Evolutionary conservation across 805 yeast species (phyloP).

Genomic region (Ascoidea asiatica): DNA sequence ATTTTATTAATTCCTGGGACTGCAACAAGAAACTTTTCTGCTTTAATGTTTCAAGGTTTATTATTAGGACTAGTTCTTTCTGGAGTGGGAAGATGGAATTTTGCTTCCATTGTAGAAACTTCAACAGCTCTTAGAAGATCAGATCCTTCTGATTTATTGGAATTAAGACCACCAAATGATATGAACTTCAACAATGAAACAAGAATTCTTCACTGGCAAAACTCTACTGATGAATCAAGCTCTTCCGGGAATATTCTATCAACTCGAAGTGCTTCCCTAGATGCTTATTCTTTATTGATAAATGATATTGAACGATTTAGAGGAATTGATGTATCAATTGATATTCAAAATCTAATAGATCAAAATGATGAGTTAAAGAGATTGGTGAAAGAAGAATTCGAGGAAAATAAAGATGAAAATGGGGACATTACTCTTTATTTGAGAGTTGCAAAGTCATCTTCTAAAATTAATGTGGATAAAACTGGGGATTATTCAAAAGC

Average conservation of each 20-base stretch:
- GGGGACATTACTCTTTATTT: slow-evolving; percentile 31
- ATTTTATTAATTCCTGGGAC: slow-evolving; percentile 75
- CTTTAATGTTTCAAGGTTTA: slow-evolving; percentile 72
- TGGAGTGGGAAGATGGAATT: slow-evolving; percentile 89
- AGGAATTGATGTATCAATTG: slow-evolving; percentile 35
- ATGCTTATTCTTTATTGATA: slow-evolving; percentile 51
- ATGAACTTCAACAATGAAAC: slow-evolving; percentile 15
- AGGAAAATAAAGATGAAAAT: slow-evolving; percentile 15
- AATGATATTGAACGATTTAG: slow-evolving; percentile 71
- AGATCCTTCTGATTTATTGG: slow-evolving; percentile 22
- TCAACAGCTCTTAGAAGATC: slow-evolving; percentile 50
- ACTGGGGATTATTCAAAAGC: slow-evolving; percentile 59
- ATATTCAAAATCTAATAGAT: slow-evolving; percentile 22
- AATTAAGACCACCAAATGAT: slow-evolving; percentile 7
- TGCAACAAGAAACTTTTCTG: slow-evolving; percentile 54
- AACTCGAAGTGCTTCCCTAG: slow-evolving; percentile 20
- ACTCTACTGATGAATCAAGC: slow-evolving; percentile 7
- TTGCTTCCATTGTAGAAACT: slow-evolving; percentile 81
- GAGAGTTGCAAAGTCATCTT: slow-evolving; percentile 40
- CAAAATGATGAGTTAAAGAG: slow-evolving; percentile 17
- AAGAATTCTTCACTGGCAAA: slow-evolving; percentile 23
- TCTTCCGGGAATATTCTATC: slow-evolving; percentile 14
- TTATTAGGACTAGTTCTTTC: slow-evolving; percentile 68
- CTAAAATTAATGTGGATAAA: slow-evolving; percentile 21
- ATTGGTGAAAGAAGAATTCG: slow-evolving; percentile 20